A percentile compares a stretch with the other conserved stretches of the same genome.
Conservation (phyloP, 1,139 yeast species). For the Saccharomyces hybrid region DNA sequence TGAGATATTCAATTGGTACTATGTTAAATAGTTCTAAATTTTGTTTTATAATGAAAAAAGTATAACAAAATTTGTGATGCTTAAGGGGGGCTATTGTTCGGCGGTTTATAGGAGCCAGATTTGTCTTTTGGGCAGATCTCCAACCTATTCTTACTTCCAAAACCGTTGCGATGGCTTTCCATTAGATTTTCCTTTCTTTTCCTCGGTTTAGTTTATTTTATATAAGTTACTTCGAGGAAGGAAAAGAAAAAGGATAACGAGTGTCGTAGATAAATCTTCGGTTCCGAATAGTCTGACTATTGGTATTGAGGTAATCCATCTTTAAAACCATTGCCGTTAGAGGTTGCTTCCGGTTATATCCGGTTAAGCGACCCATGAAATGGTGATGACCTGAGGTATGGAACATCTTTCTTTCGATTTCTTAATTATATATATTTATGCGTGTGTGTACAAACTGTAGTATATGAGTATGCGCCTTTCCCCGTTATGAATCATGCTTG, state of each 20-base stretch:
- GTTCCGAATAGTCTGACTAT: conserved; percentile 1
- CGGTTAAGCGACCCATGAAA: conserved; percentile 67
- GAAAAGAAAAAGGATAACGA: not conserved
- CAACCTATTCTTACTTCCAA: not conserved
- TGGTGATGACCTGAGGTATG: conserved; percentile 87
- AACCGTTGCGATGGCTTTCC: not conserved
- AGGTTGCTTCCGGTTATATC: conserved; percentile 52
- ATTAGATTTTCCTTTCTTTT: not conserved
- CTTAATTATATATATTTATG: not conserved
- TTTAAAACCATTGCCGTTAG: conserved; percentile 89
- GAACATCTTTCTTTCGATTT: conserved; percentile 39
- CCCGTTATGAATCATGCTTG: conserved; percentile 9
- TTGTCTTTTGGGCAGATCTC: not conserved
- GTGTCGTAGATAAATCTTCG: conserved; percentile 8
- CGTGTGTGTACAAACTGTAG: not conserved
- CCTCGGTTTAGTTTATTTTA: not conserved
- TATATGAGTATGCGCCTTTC: not conserved
- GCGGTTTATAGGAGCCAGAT: not conserved
- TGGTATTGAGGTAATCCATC: conserved; percentile 36
- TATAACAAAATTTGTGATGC: not conserved
- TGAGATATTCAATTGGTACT: too few relatives aligned
- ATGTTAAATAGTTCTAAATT: not conserved
- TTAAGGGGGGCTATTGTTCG: not conserved
- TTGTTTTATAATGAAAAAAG: not conserved
- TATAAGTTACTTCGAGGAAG: not conserved